These are phyloP conservation scores for Grosmannia huntii DNA, from an alignment of 2,329 filamentous ascomycete genomes.

Conservation along the genomic window DNA sequence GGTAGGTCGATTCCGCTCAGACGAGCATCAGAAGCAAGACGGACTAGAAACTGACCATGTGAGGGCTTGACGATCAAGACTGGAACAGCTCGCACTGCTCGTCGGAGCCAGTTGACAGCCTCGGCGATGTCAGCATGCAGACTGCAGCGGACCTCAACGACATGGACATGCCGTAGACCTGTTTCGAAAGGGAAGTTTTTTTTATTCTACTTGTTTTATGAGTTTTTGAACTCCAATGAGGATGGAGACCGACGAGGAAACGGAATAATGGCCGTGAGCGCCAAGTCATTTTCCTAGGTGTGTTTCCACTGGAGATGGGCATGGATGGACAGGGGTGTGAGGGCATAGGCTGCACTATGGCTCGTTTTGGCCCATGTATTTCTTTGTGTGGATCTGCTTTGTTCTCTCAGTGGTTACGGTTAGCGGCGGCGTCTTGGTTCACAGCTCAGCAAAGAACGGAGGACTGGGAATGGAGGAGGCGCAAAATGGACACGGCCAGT, in stretches of 20 bases:
- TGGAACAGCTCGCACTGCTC: conserved; percentile 43
- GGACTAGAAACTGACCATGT: not conserved
- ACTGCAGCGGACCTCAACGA: conserved; percentile 26
- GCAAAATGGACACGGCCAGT: not conserved
- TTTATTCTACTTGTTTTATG: not conserved
- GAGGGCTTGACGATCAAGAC: conserved; percentile 23
- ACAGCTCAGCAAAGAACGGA: not conserved
- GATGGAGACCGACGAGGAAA: too few relatives aligned
- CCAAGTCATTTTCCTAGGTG: too few relatives aligned
- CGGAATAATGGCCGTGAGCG: too few relatives aligned
- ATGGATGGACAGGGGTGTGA: not conserved
- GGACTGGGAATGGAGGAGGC: not conserved
- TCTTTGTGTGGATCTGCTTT: not conserved
- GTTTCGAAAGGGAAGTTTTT: not conserved
- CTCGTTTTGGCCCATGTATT: not conserved
- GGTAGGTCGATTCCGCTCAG: conserved; percentile 29
- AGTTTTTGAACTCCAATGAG: not conserved
- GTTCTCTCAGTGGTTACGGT: not conserved
- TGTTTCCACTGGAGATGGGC: too few relatives aligned
- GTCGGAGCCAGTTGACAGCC: conserved; percentile 40
- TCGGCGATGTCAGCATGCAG: conserved; percentile 32
- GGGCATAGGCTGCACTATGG: not conserved
- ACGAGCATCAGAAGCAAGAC: not conserved
- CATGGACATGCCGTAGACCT: conserved; percentile 7
- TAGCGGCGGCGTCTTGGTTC: conserved; percentile 2